phyloP scores from a whole-genome alignment of 768 basidiomycete genomes.

The Tephrocybe sp. region DNA sequence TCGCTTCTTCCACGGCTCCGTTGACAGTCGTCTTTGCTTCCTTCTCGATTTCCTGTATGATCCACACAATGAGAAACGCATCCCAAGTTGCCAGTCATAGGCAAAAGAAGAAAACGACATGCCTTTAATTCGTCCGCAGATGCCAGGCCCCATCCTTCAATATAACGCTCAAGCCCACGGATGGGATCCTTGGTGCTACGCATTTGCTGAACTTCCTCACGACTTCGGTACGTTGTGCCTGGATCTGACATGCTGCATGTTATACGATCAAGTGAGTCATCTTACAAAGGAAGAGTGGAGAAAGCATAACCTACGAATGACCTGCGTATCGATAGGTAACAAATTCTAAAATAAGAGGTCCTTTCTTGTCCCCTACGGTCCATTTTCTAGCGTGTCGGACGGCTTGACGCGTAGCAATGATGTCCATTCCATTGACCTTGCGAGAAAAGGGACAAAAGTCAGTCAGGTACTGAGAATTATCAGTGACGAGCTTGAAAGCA shows the following conservation, averaged over 20 bases:
- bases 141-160: conserved; percentile 92
- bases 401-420: conserved; percentile 85
- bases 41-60: conserved; percentile 79
- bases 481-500: too few relatives aligned
- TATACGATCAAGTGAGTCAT: conserved; percentile 1
- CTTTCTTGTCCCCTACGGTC: conserved; percentile 78
- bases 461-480: too few relatives aligned
- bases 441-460: too few relatives aligned
- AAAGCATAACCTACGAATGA: conserved; percentile 79
- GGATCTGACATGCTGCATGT: conserved; percentile 92
- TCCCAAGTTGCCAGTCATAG: not conserved
- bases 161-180: conserved; percentile 86
- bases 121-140: conserved; percentile 90
- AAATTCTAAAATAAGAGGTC: conserved; percentile 93
- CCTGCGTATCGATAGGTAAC: conserved; percentile 99
- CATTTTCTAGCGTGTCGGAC: conserved; percentile 86
- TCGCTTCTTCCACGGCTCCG: conserved; percentile 86
- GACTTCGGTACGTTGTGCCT: conserved; percentile 96
- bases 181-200: conserved; percentile 93
- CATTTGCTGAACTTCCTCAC: conserved; percentile 97
- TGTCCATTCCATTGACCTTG: conserved; percentile 87
- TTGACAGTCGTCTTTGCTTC: conserved; percentile 86
- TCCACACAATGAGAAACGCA: not conserved
- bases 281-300: conserved; percentile 41
- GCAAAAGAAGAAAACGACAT: too few relatives aligned